Conservation (phyloP, 768 basidiomycete species). For the Calocera cornea region DNA sequence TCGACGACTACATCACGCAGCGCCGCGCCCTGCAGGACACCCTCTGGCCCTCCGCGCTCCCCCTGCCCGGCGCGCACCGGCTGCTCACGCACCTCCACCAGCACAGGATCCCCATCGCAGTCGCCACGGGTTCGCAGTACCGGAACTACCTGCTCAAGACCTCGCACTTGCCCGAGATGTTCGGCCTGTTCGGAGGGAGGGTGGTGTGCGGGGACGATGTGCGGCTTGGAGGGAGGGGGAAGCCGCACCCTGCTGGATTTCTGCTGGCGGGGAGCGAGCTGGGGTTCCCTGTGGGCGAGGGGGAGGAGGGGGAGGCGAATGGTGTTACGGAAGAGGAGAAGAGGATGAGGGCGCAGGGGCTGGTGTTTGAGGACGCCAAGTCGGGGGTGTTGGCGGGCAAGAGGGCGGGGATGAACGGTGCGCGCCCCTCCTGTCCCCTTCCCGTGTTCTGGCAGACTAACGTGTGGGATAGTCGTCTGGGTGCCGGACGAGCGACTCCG, state of each 20-base stretch:
- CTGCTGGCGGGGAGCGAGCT: constrained; percentile 52
- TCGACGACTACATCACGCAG: constrained; percentile 45
- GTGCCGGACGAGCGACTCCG: constrained; percentile 63
- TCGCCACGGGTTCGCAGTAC: constrained; percentile 63
- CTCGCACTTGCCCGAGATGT: constrained; percentile 42
- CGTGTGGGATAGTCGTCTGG: constrained; percentile 51
- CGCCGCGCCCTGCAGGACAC: constrained; percentile 46
- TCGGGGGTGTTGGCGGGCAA: constrained; percentile 69
- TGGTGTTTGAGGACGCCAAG: constrained; percentile 74
- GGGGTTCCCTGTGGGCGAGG: constrained; percentile 25
- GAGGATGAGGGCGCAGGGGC: constrained; percentile 43
- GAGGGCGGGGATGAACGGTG: constrained; percentile 76
- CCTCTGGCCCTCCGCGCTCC: constrained; percentile 53
- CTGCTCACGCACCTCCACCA: constrained; percentile 58
- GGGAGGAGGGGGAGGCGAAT: constrained; percentile 18
- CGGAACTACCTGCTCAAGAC: constrained; percentile 59
- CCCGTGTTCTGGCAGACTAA: not conserved
- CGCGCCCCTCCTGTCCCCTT: constrained; percentile 14
- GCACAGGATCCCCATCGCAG: constrained; percentile 59
- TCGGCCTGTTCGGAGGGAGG: constrained; percentile 46
- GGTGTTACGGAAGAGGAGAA: constrained; percentile 24
- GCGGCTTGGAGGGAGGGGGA: constrained; percentile 33
- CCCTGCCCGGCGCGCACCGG: constrained; percentile 58
- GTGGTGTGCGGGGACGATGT: constrained; percentile 63
- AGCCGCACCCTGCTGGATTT: constrained; percentile 74